Evolutionary conservation across 176 grass and related monocot genomes (phyloP), one percentile per base, ranked within the genome.

Genomic region (Tuctoria greenei): DNA sequence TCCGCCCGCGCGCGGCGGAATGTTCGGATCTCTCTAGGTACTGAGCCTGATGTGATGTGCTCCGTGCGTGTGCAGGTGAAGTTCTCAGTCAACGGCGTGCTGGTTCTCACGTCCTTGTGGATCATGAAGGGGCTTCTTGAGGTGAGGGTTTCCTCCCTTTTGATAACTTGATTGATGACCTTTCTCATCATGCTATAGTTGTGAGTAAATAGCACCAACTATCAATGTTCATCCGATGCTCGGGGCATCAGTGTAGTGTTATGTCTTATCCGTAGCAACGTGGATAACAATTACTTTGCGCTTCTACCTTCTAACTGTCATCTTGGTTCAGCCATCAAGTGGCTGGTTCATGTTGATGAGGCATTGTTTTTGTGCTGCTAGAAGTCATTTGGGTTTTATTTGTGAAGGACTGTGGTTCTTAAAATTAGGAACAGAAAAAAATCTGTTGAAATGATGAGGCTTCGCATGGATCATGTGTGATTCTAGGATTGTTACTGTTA

Each of bases 11-110:
- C 51, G 16, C 51, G 46, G 78, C 16, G 20, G 67, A 72, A 52
- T 12, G 78, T 11, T 40, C 43, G 23, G 55, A 75, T 88, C 25
- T 69, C 68, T 42, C 12, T 45, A 36, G 13, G 54, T 28, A 10
- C 55, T 69, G 44, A 27, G 52, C 2, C 45, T 84, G 75, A 88
- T 84, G 28, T 64, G 56, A 56, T 64, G 69, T 69, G 52, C 16
- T 35, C 11, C 31, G 31, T 76, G 71, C 64, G 7, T 46, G 69
- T 63, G 60, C 79, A 97, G 94, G 94, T 97, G 63, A 79, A 88
- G 18, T 97, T 97, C 83, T 97, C 94, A n/a, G 94, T 93, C 17
- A 97, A 97, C 49, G 94, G 94, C 23, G 91, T 91, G 46, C 81
- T 97, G 7, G 72, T 82, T 66, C 88, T 97, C 21, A 87, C 94